Conservation (phyloP, 2,329 filamentous ascomycete species). For the Capronia coronata region DNA sequence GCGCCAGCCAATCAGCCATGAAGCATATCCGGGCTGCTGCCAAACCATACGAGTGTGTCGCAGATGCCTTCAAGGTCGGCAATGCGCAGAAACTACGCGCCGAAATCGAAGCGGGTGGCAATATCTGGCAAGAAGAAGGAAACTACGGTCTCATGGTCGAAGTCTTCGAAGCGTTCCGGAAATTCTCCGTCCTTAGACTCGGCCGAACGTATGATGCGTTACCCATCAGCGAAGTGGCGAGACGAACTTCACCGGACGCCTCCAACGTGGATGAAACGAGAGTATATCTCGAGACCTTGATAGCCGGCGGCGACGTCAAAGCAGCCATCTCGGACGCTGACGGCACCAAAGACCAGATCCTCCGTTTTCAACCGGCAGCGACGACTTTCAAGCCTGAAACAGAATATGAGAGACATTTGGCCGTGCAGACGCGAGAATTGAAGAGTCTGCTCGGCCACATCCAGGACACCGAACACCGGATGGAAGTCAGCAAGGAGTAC, state of each 20-base stretch:
- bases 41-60: conserved; percentile 65
- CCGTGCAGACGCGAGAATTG: conserved; percentile 46
- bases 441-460: conserved; percentile 47
- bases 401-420: conserved; percentile 39
- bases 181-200: conserved; percentile 68
- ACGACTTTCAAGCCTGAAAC: conserved; percentile 35
- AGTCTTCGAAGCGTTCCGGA: conserved; percentile 64
- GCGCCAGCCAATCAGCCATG: conserved; percentile 48
- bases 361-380: conserved; percentile 47
- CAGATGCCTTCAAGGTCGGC: conserved; percentile 58
- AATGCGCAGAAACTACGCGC: conserved; percentile 55
- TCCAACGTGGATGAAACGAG: conserved; percentile 31
- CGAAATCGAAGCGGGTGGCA: conserved; percentile 55
- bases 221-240: conserved; percentile 46
- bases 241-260: conserved; percentile 31
- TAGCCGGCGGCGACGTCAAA: conserved; percentile 45
- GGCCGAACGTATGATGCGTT: conserved; percentile 64
- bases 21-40: conserved; percentile 54
- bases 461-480: conserved; percentile 48
- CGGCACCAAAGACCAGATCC: conserved; percentile 38
- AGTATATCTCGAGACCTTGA: conserved; percentile 40
- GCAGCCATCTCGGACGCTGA: conserved; percentile 45
- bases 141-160: conserved; percentile 66
- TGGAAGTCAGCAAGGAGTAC: conserved; percentile 55
- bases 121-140: conserved; percentile 62